Evolutionary conservation across 352 stramenopile species (phyloP).

Genomic region (Phytophthora ohioensis): DNA sequence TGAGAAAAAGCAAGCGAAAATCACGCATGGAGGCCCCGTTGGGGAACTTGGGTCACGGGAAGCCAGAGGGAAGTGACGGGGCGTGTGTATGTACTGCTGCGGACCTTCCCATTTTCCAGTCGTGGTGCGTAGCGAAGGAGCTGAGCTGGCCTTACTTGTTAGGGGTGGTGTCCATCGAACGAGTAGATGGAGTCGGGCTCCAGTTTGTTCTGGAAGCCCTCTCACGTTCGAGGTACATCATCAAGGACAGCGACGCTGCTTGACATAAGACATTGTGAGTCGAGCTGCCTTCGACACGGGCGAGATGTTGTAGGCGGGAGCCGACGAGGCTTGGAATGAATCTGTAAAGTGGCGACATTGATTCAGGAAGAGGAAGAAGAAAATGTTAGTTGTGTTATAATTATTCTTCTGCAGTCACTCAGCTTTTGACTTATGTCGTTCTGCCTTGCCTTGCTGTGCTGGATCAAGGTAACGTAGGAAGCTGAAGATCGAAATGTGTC

Average conservation of each 20-base stretch:
- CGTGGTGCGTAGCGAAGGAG: conserved; percentile 33
- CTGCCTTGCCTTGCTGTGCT: neutral
- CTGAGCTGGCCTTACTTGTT: conserved; percentile 47
- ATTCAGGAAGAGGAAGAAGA: conserved; percentile 33
- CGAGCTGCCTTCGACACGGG: conserved; percentile 36
- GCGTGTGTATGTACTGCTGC: conserved; percentile 33
- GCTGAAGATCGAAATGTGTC: conserved; percentile 33
- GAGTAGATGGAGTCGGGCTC: conserved; percentile 40
- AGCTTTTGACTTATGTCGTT: conserved; percentile 4
- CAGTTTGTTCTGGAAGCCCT: conserved; percentile 28
- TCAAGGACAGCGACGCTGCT: conserved; percentile 40
- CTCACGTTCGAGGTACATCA: conserved; percentile 36
- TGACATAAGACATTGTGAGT: conserved; percentile 45
- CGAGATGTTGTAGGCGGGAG: conserved; percentile 33
- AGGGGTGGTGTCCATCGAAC: conserved; percentile 29
- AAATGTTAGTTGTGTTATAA: conserved; percentile 50
- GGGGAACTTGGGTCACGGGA: conserved; percentile 43
- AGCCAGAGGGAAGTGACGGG: conserved; percentile 35
- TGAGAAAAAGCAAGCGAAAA: conserved; percentile 33
- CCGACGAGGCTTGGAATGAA: conserved; percentile 42
- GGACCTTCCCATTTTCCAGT: conserved; percentile 32
- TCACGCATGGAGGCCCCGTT: conserved; percentile 31
- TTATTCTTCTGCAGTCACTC: conserved; percentile 30
- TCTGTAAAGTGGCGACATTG: conserved; percentile 55
- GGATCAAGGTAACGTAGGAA: conserved; percentile 24